phyloP scores from a whole-genome alignment of 2,329 filamentous ascomycete species.

The Acarospora socialis region DNA sequence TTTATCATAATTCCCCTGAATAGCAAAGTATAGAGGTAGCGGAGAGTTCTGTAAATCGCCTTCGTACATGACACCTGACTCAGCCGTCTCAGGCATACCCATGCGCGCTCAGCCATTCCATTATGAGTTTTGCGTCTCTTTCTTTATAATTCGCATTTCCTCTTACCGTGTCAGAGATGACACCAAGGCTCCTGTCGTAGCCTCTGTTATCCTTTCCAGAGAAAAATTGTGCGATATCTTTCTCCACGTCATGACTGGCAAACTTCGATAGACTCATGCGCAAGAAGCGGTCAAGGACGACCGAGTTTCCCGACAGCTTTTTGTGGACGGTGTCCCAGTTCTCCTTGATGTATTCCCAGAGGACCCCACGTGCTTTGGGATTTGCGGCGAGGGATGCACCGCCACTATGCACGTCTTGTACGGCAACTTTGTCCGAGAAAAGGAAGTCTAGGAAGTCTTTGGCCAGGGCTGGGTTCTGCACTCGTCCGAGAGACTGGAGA shows the following conservation, averaged over 20 bases:
- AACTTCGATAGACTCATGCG: constrained; percentile 67
- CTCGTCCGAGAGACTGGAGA: constrained; percentile 59
- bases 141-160: constrained; percentile 70
- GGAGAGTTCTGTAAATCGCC: neutral
- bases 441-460: constrained; percentile 55
- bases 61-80: neutral
- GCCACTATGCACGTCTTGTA: constrained; percentile 77
- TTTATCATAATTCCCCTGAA: neutral
- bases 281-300: constrained; percentile 81
- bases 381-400: constrained; percentile 61
- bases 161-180: constrained; percentile 72
- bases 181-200: constrained; percentile 73
- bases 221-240: constrained; percentile 78
- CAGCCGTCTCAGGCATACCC: constrained; percentile 35
- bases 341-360: constrained; percentile 76
- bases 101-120: constrained; percentile 62
- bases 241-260: constrained; percentile 50
- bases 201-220: constrained; percentile 68
- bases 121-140: constrained; percentile 56
- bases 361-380: constrained; percentile 51
- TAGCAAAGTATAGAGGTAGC: neutral
- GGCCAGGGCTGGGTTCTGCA: constrained; percentile 55
- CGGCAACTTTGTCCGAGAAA: constrained; percentile 70
- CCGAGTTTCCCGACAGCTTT: constrained; percentile 65
- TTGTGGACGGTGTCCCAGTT: constrained; percentile 64